phyloP scores from a whole-genome alignment of 2,329 filamentous ascomycete species.

The Cercospora sp. region DNA sequence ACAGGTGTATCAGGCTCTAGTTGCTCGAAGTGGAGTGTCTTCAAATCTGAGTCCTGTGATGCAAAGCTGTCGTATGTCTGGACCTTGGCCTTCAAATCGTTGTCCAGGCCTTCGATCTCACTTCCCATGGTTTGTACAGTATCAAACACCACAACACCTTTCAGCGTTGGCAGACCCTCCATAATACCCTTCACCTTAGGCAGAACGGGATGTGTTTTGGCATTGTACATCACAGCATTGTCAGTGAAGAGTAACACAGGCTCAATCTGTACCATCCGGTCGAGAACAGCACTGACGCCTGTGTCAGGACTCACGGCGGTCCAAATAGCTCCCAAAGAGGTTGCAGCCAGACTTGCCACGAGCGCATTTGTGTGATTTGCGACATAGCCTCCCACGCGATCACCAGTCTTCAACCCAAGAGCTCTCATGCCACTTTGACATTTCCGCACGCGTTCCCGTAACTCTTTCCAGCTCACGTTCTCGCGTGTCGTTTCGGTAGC shows the following conservation, averaged over 20 bases:
- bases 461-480: conserved; percentile 71
- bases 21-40: conserved; percentile 63
- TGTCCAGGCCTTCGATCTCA: conserved; percentile 30
- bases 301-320: conserved; percentile 91
- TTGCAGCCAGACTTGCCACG: conserved; percentile 81
- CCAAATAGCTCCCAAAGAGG: conserved; percentile 85
- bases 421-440: conserved; percentile 71
- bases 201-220: conserved; percentile 78
- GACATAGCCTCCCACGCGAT: conserved; percentile 70
- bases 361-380: conserved; percentile 87
- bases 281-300: conserved; percentile 85
- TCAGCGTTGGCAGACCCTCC: conserved; percentile 63
- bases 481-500: conserved; percentile 72
- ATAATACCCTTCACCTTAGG: conserved; percentile 78
- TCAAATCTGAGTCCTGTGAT: conserved; percentile 41
- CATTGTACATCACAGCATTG: conserved; percentile 87
- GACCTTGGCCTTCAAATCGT: conserved; percentile 19
- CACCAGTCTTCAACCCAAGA: conserved; percentile 62
- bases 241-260: conserved; percentile 83
- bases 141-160: conserved; percentile 72
- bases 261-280: conserved; percentile 80
- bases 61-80: conserved; percentile 36
- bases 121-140: conserved; percentile 54
- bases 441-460: conserved; percentile 73
- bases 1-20: conserved; percentile 83